Conservation (phyloP, 2,329 filamentous ascomycete genomes). For the Colletotrichum sp. region DNA sequence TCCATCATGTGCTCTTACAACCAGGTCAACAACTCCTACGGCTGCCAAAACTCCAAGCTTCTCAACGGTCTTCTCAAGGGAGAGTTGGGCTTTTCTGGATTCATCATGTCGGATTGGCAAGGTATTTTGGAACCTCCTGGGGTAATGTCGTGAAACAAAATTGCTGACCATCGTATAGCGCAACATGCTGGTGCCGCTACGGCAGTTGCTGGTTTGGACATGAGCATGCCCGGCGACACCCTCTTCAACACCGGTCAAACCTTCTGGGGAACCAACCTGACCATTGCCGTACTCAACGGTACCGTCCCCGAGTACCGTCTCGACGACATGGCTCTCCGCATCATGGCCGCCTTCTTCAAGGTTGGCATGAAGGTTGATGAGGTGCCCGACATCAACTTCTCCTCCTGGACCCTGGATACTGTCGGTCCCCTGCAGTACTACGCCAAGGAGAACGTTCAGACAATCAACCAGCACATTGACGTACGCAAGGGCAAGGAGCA, state of each 20-base stretch:
- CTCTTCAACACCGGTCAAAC: slow-evolving; percentile 73
- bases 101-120: slow-evolving; percentile 82
- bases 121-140: slow-evolving; percentile 39
- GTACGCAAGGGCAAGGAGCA: slow-evolving; percentile 74
- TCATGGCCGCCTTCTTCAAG: slow-evolving; percentile 74
- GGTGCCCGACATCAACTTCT: slow-evolving; percentile 75
- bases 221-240: slow-evolving; percentile 90
- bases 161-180: slow-evolving; percentile 42
- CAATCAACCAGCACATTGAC: slow-evolving; percentile 83
- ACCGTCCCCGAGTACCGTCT: slow-evolving; percentile 86
- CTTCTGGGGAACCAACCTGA: slow-evolving; percentile 88
- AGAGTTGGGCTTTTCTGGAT: slow-evolving; percentile 82
- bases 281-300: slow-evolving; percentile 85
- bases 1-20: slow-evolving; percentile 74
- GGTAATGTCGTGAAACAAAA: neutral
- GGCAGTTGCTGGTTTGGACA: slow-evolving; percentile 78
- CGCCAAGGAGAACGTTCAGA: slow-evolving; percentile 64
- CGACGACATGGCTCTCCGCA: slow-evolving; percentile 91
- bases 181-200: slow-evolving; percentile 67
- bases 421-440: slow-evolving; percentile 72
- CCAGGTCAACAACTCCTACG: slow-evolving; percentile 81
- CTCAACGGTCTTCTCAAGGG: slow-evolving; percentile 79
- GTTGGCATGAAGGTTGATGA: slow-evolving; percentile 59
- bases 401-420: slow-evolving; percentile 83
- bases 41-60: slow-evolving; percentile 79